These are phyloP conservation scores for Chalciporus piperatus DNA, from an alignment of 768 basidiomycete genomes.

Conservation along the genomic window DNA sequence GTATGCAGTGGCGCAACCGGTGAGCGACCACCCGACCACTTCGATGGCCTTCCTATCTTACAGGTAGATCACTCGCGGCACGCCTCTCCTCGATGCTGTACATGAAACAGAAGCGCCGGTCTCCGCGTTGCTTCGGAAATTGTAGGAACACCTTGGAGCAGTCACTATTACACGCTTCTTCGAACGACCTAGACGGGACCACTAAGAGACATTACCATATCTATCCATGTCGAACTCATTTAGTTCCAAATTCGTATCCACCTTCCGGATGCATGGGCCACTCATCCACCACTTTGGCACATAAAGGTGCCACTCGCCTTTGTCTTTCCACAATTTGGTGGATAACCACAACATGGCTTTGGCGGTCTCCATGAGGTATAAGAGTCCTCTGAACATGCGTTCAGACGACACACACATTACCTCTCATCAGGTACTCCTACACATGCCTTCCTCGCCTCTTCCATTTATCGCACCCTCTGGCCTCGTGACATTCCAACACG, in stretches of 20 bases:
- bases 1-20: conserved; percentile 9
- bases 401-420: conserved; percentile 15
- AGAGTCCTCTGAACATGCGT: conserved; percentile 6
- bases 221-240: conserved; percentile 7
- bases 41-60: conserved; percentile 1
- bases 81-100: conserved; percentile 18
- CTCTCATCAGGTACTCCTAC: conserved; percentile 13
- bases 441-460: conserved; percentile 26
- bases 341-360: conserved; percentile 19
- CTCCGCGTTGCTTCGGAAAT: conserved; percentile 28
- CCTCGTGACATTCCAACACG: conserved; percentile 28
- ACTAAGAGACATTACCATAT: conserved; percentile 14
- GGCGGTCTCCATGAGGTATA: conserved; percentile 18
- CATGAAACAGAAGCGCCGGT: conserved; percentile 24
- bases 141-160: conserved; percentile 9
- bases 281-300: conserved; percentile 15
- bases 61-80: conserved; percentile 12
- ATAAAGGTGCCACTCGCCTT: conserved; percentile 12
- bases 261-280: conserved; percentile 8
- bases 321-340: conserved; percentile 17
- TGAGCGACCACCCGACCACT: conserved; percentile 13
- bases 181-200: conserved; percentile 15
- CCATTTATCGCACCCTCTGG: conserved; percentile 25
- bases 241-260: conserved; percentile 10
- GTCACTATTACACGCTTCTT: conserved; percentile 21